Base-by-base conservation (phyloP, 768 basidiomycete species). In the Filobasidium floriforme region DNA sequence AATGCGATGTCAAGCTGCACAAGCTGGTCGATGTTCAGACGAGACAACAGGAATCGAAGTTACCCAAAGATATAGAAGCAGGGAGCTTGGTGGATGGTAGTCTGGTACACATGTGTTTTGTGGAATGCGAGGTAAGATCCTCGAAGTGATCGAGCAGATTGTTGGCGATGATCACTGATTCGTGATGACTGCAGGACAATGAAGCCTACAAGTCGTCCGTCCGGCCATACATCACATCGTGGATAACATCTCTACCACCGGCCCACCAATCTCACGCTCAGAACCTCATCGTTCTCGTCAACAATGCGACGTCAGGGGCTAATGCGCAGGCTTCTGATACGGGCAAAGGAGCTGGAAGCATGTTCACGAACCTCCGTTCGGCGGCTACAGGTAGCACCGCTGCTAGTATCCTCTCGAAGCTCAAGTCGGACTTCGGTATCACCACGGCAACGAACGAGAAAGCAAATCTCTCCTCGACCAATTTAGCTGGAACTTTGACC, bases 221-320 rank as follows among this genome's bases (percentile, higher is more conserved):
- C 22, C 88, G 87, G 74, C 89, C 87, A 69, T 90, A 94, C 76
- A 88, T 98, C 70, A 89, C 89, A 71, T 92, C 97, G 67, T 99
- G 96, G 96, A 87, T 90, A 66, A 81, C 82, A n/a, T 69, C 60
- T 44, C 41, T 60, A 24, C 59, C 62, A 11, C 49, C 60, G 19
- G 51, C 60, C 22, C 63, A 51, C 46, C 62, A 69, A 66, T 40
- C 71, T 63, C 61, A 62, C 68, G 41, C 64, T 43, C 66, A 66
- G 44, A 69, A 65, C 54, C 80, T 97, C 63, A 88, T 98, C 67
- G 81, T 94, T 7, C 88, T 96, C 70, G 84, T 97, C 59, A 85
- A 90, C 55, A 84, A 86, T 51, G 86, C 88, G 15, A 41, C 69
- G 4, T 32, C 65, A 15, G 62, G 61, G 26, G 15, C 24, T 1